Evolutionary conservation across 2,329 filamentous ascomycete genomes (phyloP).

Genomic region (Ophiostoma quercus): DNA sequence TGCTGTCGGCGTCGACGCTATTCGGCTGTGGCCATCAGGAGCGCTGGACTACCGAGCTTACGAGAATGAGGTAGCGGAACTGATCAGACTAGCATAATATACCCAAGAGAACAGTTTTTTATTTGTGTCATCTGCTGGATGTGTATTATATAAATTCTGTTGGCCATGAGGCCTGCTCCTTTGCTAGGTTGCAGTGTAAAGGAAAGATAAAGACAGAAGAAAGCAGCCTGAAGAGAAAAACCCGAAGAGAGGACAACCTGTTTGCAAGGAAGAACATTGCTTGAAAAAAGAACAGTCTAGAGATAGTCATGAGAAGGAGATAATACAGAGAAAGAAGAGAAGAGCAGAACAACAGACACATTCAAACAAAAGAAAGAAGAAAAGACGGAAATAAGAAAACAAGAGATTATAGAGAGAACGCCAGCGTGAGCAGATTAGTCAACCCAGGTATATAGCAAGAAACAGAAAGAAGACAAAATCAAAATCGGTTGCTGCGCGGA

Average conservation of each 20-base stretch:
- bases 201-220: not conserved
- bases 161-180: not conserved
- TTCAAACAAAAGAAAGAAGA: not conserved
- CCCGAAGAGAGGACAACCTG: no score
- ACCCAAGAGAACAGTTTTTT: not conserved
- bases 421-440: not conserved
- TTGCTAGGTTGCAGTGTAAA: not conserved
- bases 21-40: constrained; percentile 73
- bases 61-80: constrained; percentile 38
- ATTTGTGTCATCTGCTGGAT: not conserved
- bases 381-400: not conserved
- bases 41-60: constrained; percentile 67
- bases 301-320: not conserved
- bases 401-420: not conserved
- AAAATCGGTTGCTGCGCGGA: constrained; percentile 37
- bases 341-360: not conserved
- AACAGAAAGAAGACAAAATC: not conserved
- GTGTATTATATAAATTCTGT: not conserved
- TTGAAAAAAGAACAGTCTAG: not conserved
- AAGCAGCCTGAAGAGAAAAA: no score
- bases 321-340: not conserved
- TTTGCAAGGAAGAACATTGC: no score
- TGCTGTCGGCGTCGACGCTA: not conserved
- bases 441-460: not conserved
- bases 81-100: not conserved